These are phyloP conservation scores for Fomitopsis palustris DNA, from an alignment of 1,284 basidiomycete species.

Conservation along the genomic window DNA sequence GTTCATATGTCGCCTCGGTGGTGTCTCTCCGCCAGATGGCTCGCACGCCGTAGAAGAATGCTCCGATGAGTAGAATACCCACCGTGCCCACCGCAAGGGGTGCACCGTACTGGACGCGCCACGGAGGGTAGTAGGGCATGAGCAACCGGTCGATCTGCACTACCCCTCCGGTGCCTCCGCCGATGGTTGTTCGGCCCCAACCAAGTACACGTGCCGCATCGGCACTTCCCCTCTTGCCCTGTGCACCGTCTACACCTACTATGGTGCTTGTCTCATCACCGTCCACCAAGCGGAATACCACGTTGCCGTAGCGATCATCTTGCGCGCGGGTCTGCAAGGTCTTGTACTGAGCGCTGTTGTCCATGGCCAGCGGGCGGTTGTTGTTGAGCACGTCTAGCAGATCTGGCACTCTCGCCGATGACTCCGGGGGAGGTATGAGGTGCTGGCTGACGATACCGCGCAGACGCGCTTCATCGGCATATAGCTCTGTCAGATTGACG, in stretches of 20 bases:
- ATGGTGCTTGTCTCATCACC: slow-evolving; percentile 31
- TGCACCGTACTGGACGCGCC: slow-evolving; percentile 71
- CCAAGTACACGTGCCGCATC: slow-evolving; percentile 78
- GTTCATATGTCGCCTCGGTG: slow-evolving; percentile 82
- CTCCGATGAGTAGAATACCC: slow-evolving; percentile 55
- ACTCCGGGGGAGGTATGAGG: slow-evolving; percentile 61
- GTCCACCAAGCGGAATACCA: slow-evolving; percentile 69
- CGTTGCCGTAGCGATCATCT: slow-evolving; percentile 68
- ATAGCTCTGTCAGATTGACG: slow-evolving; percentile 82
- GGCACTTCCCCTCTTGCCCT: slow-evolving; percentile 65
- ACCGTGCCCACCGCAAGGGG: slow-evolving; percentile 55
- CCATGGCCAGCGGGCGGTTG: slow-evolving; percentile 69
- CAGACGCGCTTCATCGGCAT: slow-evolving; percentile 58
- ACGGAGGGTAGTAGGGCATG: slow-evolving; percentile 81
- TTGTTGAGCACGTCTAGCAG: slow-evolving; percentile 45
- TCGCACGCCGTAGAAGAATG: slow-evolving; percentile 71
- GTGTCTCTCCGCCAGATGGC: slow-evolving; percentile 66
- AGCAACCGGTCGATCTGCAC: slow-evolving; percentile 85
- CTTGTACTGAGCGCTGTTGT: slow-evolving; percentile 68
- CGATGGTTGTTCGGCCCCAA: slow-evolving; percentile 81
- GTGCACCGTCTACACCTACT: slow-evolving; percentile 81
- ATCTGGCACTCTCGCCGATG: slow-evolving; percentile 19
- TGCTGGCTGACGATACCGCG: slow-evolving; percentile 82
- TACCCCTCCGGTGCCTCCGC: slow-evolving; percentile 76
- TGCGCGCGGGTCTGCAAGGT: slow-evolving; percentile 59